Evolutionary conservation across 148 eudicot genomes (phyloP), one percentile per base, ranked within the genome.

Genomic region (Selenicereus undatus): DNA sequence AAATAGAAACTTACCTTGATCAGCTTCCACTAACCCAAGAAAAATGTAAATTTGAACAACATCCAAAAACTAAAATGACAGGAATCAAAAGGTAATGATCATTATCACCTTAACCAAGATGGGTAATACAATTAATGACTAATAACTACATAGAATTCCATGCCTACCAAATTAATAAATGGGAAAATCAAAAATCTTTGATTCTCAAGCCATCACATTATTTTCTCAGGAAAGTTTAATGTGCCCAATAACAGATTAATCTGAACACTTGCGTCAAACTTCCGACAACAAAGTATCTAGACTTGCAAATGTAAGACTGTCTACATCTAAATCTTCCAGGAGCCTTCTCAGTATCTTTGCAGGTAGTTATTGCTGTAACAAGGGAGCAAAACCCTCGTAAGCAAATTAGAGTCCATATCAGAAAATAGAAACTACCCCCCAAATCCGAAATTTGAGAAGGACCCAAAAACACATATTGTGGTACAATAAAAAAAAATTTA

Each of bases 1-100:
- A 85, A 84, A 76, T 64, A 71, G 4, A 72, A 78, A 79, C 65
- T 32, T 78, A 51, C 83, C 77, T 32, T 29, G 18, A 50, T 76
- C 20, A 80, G 26, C 29, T 35, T 35, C 45, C 32, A 80, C 27
- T 54, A 68, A 27, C 43, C 18, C 21, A 65, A 68, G 21, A 56
- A 65, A 58, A 62, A 72, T 50, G 29, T 48, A 71, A 82, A 27
- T 50, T 82, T 69, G 22, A 24, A 16, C 42, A 62, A 51, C 54
- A 35, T 68, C 69, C 32, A n/a, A 35, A 35, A 36, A 30, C 5
- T 56, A 51, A 39, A 71, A 8, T 50, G 6, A 36, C 75, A 18
- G 36, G 71, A 78, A 73, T 68, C 17, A 69, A 65, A 65, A 9
- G 21, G 32, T 50, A 73, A 51, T 78, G 62, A 73, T 68, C 72